These are phyloP conservation scores for Peniophora sp. DNA, from an alignment of 1,284 basidiomycete species.

Conservation along the genomic window DNA sequence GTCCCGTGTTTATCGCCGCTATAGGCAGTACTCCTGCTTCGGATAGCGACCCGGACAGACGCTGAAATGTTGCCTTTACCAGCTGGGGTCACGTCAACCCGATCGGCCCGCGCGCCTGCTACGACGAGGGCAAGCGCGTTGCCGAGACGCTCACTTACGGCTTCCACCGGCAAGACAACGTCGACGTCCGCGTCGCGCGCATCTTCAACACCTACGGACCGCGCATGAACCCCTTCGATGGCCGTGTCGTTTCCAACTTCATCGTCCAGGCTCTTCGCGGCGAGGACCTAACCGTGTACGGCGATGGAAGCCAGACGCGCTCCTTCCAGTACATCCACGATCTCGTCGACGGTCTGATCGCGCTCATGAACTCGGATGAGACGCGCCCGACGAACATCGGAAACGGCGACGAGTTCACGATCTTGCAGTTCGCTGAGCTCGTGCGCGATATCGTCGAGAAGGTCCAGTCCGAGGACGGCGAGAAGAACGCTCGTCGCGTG, in stretches of 20 bases:
- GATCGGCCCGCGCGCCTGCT: slow-evolving; percentile 94
- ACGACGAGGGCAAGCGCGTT: slow-evolving; percentile 96
- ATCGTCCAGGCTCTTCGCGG: slow-evolving; percentile 94
- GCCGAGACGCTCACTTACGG: slow-evolving; percentile 94
- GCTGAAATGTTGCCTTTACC: slow-evolving; percentile 8
- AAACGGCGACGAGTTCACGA: slow-evolving; percentile 90
- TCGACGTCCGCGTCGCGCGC: slow-evolving; percentile 91
- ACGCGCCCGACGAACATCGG: slow-evolving; percentile 94
- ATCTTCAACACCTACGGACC: slow-evolving; percentile 90
- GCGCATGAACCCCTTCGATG: slow-evolving; percentile 88
- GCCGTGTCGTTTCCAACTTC: slow-evolving; percentile 97
- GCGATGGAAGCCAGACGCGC: slow-evolving; percentile 91
- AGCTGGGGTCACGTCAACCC: slow-evolving; percentile 99
- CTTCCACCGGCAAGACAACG: slow-evolving; percentile 88
- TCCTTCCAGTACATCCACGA: slow-evolving; percentile 95
- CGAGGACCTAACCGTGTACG: slow-evolving; percentile 95
- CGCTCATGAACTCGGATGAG: slow-evolving; percentile 88
- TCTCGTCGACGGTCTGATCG: slow-evolving; percentile 77
- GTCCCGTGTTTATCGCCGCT: too few species aligned
- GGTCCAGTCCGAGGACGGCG: slow-evolving; percentile 78
- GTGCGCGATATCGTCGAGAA: slow-evolving; percentile 86
- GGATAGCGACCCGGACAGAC: too few species aligned
- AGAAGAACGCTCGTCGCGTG: slow-evolving; percentile 47
- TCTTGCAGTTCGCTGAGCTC: slow-evolving; percentile 83
- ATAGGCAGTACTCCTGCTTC: too few species aligned